Conservation (phyloP, 169 alveolate genomes). For the Cryptosporidium sp. region DNA sequence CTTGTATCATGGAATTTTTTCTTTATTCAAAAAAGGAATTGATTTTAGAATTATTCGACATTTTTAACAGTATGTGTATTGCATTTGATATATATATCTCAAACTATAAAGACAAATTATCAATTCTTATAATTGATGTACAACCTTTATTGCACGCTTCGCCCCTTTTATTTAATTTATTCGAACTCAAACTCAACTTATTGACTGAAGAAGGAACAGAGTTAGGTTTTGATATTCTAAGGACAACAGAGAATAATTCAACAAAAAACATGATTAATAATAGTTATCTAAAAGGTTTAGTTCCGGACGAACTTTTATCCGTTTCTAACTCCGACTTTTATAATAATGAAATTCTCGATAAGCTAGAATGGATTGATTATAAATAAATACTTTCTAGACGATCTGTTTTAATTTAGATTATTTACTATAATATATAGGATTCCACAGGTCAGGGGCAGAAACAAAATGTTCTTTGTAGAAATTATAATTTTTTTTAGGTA, state of each 20-base stretch:
- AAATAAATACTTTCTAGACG: background rate
- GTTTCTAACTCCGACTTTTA: conserved; percentile 1
- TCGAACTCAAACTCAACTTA: conserved; percentile 20
- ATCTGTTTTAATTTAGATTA: background rate
- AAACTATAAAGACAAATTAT: background rate
- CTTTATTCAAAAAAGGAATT: background rate
- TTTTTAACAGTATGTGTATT: conserved; percentile 6
- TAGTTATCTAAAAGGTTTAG: conserved; percentile 16
- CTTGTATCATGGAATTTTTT: conserved; percentile 5
- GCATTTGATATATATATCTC: conserved; percentile 55
- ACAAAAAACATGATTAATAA: background rate
- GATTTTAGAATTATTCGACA: conserved; percentile 32
- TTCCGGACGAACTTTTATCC: conserved; percentile 56
- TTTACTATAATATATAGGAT: conserved; percentile 20
- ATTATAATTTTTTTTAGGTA: conserved; percentile 1
- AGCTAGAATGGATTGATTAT: conserved; percentile 10
- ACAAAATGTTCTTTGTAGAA: conserved; percentile 25
- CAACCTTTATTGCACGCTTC: conserved; percentile 4
- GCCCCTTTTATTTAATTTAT: conserved; percentile 7
- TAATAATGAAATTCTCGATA: background rate
- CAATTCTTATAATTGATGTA: conserved; percentile 28
- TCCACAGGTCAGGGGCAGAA: conserved; percentile 58
- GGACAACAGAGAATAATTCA: conserved; percentile 3
- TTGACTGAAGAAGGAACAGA: background rate
- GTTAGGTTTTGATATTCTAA: background rate